A percentile compares a stretch with the other conserved stretches of the same genome.
Evolutionary conservation across 495 filamentous ascomycete genomes (phyloP).

Genomic region (Hyaloscypha bicolor): DNA sequence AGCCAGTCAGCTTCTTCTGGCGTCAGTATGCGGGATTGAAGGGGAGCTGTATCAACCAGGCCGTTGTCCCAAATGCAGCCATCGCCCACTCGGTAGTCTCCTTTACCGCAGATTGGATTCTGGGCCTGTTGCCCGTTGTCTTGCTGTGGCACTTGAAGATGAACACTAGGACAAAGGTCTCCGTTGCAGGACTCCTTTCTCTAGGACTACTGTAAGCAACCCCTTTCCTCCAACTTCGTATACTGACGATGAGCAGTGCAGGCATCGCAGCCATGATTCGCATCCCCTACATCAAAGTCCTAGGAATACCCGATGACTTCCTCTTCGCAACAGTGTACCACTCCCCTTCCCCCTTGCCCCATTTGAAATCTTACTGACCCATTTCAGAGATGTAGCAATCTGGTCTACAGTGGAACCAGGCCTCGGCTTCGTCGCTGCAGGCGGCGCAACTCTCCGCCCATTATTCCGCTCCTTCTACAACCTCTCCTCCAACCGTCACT

Average conservation of each 20-base stretch:
- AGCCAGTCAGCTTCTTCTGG: slow-evolving; percentile 43
- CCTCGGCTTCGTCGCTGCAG: slow-evolving; percentile 39
- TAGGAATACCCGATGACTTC: slow-evolving; percentile 34
- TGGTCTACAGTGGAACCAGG: slow-evolving; percentile 39
- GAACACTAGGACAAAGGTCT: slow-evolving; percentile 36
- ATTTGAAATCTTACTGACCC: slow-evolving; percentile 3
- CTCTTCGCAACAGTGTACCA: slow-evolving; percentile 27
- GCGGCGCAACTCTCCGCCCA: slow-evolving; percentile 34
- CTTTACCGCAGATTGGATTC: slow-evolving; percentile 42
- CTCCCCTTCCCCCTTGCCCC: neutral
- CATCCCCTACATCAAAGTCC: slow-evolving; percentile 38
- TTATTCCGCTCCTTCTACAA: slow-evolving; percentile 30
- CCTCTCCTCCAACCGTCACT: slow-evolving; percentile 5
- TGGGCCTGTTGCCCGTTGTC: slow-evolving; percentile 45
- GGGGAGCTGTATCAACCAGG: slow-evolving; percentile 38
- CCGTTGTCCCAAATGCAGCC: slow-evolving; percentile 34
- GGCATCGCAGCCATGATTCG: slow-evolving; percentile 45
- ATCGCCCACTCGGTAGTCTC: slow-evolving; percentile 42
- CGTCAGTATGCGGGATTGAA: slow-evolving; percentile 28
- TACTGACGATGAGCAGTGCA: slow-evolving; percentile 27
- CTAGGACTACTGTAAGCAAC: slow-evolving; percentile 39
- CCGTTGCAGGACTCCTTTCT: slow-evolving; percentile 38
- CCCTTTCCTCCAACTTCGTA: neutral
- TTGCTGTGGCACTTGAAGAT: slow-evolving; percentile 46
- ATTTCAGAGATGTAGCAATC: slow-evolving; percentile 33